Base-by-base conservation (phyloP, 768 basidiomycete species). In the Suillus variegatus region DNA sequence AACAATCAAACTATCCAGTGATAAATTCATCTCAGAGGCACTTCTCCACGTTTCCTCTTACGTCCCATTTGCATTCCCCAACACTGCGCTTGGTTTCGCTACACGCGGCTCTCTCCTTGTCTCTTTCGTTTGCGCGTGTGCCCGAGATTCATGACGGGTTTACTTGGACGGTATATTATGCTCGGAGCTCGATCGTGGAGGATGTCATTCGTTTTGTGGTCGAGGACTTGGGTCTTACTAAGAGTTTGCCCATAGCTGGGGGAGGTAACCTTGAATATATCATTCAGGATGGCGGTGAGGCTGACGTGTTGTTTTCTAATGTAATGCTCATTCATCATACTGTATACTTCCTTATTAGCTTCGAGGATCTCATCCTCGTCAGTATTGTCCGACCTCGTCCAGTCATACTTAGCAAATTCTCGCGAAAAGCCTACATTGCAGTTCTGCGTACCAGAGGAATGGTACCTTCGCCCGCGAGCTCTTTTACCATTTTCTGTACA, bases 121-220 rank as follows among this genome's bases (percentile, higher is more conserved):
- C 78, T 2, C 71, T 91, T 46, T 72, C 80, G 0, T 91, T 93
- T 75, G 74, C 83, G 51, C 86, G 90, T 54, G 85, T 94, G 18
- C 92, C 92, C 3, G 90, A 93, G 74, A 85, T 94, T 64, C 84
- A 88, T 60, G 93, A 94, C 69, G 88, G 82, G 2, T 93, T 88
- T 70, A 70, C 79, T 67, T 88, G 89, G 80, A 88, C 82, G 61
- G 68, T 86, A 47, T 95, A 88, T 75, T 80, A 94, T 63, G 85
- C 90, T 5, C 82, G 83, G 63, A 77, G 75, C 2, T 85, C 81
- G 56, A 86, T 85, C 4, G 86, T 88, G 3, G 74, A 79, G n/a
- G 84, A 89, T 51, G 79, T 86, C 18, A 72, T 92, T 55, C 76
- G 83, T 40, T 68, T 71, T 8, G 76, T 91, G 10, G 70, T 85